Percentiles rank a stretch among this genome's conserved stretches.
phyloP scores from a whole-genome alignment of 2,329 filamentous ascomycete species.

The Fusarium sulawesiense region DNA sequence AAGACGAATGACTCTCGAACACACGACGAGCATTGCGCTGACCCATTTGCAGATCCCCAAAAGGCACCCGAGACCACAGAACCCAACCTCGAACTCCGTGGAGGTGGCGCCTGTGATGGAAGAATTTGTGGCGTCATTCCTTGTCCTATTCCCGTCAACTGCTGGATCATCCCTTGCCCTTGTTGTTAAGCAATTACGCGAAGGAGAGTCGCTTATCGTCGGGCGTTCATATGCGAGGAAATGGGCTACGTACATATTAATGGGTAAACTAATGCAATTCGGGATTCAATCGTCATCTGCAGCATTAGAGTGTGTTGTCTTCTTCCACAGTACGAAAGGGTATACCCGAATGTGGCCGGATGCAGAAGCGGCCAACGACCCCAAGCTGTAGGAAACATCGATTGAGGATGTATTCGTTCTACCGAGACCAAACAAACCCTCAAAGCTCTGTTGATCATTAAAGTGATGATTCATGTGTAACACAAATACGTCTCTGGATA shows the following conservation, averaged over 20 bases:
- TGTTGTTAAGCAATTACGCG: constrained; percentile 1
- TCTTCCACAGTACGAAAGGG: background rate
- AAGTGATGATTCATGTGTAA: background rate
- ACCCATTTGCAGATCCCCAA: constrained; percentile 1
- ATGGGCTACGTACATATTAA: background rate
- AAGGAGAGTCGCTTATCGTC: background rate
- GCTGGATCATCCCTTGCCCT: constrained; percentile 33
- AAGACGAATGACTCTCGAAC: background rate
- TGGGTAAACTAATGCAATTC: background rate
- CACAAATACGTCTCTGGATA: background rate
- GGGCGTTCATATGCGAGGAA: background rate
- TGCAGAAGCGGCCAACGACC: background rate
- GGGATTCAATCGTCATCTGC: background rate
- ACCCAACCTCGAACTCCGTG: constrained; percentile 13
- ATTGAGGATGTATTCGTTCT: no score
- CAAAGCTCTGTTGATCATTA: background rate
- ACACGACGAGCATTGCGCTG: background rate
- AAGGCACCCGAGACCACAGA: constrained; percentile 15
- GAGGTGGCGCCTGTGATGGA: constrained; percentile 28
- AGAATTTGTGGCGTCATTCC: constrained; percentile 26
- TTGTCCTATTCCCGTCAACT: constrained; percentile 28
- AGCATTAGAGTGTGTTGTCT: no score
- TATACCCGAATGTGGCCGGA: background rate
- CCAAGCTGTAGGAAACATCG: no score
- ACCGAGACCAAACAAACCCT: no score